Evolutionary conservation across 2,329 filamentous ascomycete species (phyloP), one percentile per base, ranked within the genome.

Genomic region (Ambrosiella xylebori): DNA sequence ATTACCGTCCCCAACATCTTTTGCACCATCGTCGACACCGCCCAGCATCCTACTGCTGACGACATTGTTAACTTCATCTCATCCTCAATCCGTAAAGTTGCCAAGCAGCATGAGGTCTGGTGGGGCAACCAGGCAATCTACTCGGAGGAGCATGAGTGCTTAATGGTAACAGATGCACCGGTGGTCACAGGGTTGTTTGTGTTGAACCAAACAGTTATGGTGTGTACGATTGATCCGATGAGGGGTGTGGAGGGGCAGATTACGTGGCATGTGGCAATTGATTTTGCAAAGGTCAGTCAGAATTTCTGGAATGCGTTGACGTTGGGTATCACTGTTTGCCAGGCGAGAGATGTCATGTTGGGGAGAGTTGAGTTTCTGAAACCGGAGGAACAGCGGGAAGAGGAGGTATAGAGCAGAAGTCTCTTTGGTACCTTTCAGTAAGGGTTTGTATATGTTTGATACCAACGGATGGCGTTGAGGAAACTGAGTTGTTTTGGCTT

Each of bases 271-370:
- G 68, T 73, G n/a, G 69, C 72, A 51, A 64, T 69, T 19, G 65
- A 71, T 51, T 72, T 74, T 50, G 64, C 66, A 56, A 67, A 72
- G 49, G 64, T 64, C 9, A 64, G 67, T 15, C 71, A 74, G 62
- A 69, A 71, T 56, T 67, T 74, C 19, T 74, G 72, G 72, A 74
- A 74, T 61, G 72, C 71, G 1, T 62, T 74, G 41, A 74, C 72
- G 3, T 57, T 72, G 8, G 72, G 71, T 7, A 66, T 72, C 13
- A 51, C 52, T 17, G 47, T 56, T 9, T 60, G 59, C 35, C 47
- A 57, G 17, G 59, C 55, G n/a, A 56, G 59, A 5, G 59, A 60
- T 60, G 59, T 41, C 2, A 60, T 60, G 41, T 17, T 60, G 6
- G 19, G 37, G 2, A 55, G 59, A 1, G 52, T 57, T 36, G 44